phyloP scores from a whole-genome alignment of 2,329 filamentous ascomycete genomes.

The Fusarium pseudocircinatum region DNA sequence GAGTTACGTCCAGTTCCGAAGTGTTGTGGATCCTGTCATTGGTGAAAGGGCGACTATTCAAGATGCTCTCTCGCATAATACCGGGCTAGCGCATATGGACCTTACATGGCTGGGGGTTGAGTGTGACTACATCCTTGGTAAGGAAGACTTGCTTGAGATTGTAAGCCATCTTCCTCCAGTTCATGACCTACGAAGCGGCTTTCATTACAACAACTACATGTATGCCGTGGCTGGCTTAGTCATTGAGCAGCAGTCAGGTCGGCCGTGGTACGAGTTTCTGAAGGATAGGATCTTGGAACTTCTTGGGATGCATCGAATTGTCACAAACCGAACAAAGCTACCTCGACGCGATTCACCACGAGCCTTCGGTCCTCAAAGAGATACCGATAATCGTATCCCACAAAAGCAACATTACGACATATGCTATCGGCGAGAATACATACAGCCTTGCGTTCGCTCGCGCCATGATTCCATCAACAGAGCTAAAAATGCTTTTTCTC shows the following conservation, averaged over 20 bases:
- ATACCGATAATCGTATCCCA: not conserved
- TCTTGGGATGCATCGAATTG: not conserved
- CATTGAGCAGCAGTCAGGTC: not conserved
- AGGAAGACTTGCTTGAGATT: not conserved
- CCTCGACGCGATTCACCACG: not conserved
- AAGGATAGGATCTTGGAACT: not conserved
- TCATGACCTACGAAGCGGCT: not conserved
- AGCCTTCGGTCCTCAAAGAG: not conserved
- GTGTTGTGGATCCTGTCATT: not conserved
- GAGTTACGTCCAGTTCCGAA: not conserved
- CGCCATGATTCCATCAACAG: not conserved
- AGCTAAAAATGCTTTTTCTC: not conserved
- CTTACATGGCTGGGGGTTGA: not conserved
- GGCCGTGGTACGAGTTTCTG: not conserved
- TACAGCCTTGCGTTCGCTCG: not conserved
- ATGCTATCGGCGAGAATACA: not conserved
- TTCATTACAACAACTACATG: not conserved
- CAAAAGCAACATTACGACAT: not conserved
- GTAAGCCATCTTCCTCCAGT: not conserved
- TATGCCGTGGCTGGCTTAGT: not conserved
- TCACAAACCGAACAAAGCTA: not conserved
- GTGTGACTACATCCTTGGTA: not conserved
- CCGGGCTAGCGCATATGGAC: not conserved
- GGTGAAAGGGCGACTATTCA: not conserved
- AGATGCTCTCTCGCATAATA: not conserved